phyloP scores from a whole-genome alignment of 148 eudicot genomes.

The Spergularia bocconei region DNA sequence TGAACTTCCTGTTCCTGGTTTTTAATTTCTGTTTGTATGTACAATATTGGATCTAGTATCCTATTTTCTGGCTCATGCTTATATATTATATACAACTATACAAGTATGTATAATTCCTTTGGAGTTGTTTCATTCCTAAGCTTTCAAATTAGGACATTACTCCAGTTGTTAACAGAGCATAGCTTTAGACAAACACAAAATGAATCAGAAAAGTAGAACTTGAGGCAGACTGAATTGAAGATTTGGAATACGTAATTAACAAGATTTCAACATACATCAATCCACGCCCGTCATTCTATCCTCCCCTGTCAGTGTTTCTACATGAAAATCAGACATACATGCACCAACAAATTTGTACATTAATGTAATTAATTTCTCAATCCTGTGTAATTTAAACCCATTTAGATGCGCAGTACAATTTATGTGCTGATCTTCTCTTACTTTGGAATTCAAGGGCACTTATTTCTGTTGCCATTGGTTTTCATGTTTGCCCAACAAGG shows the following conservation, averaged over 20 bases:
- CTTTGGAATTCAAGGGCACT: constrained; percentile 38
- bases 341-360: background rate
- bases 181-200: too few species aligned
- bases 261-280: background rate
- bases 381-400: background rate
- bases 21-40: background rate
- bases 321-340: background rate
- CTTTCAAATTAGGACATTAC: too few species aligned
- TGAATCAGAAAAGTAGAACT: background rate
- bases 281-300: constrained; percentile 8
- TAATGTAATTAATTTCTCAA: background rate
- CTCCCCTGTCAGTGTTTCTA: background rate
- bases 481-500: constrained; percentile 48
- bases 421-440: background rate
- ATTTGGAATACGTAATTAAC: background rate
- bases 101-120: too few species aligned
- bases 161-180: too few species aligned
- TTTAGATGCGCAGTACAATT: background rate
- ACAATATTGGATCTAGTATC: background rate
- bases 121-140: too few species aligned
- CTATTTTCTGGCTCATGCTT: too few species aligned
- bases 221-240: background rate
- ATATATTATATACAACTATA: too few species aligned
- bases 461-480: constrained; percentile 38
- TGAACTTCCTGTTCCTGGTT: background rate